These are phyloP conservation scores for Termitomyces eurrhizus DNA, from an alignment of 768 basidiomycete genomes.

Conservation along the genomic window DNA sequence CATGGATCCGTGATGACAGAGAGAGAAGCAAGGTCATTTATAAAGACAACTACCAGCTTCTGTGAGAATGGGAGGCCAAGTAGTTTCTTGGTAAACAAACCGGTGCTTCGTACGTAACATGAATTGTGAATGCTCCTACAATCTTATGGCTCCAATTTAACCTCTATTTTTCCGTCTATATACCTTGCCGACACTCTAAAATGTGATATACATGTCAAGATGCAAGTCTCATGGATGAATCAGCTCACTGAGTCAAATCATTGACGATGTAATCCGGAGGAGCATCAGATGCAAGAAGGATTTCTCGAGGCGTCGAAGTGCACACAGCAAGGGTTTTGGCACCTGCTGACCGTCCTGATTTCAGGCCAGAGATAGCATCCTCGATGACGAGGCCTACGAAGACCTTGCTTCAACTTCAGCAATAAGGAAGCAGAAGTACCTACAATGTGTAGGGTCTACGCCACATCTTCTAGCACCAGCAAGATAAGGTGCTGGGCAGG, in stretches of 20 bases:
- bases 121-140: neutral
- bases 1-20: too few relatives aligned
- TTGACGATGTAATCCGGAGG: slow-evolving; percentile 63
- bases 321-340: slow-evolving; percentile 77
- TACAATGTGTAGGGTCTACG: slow-evolving; percentile 57
- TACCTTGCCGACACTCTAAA: slow-evolving; percentile 43
- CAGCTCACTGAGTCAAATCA: slow-evolving; percentile 57
- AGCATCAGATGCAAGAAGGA: slow-evolving; percentile 48
- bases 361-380: slow-evolving; percentile 83
- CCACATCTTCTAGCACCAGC: slow-evolving; percentile 62
- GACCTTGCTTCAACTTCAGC: neutral
- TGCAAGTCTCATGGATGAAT: slow-evolving; percentile 15
- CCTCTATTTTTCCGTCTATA: slow-evolving; percentile 42
- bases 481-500: slow-evolving; percentile 86
- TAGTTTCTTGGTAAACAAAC: too few relatives aligned
- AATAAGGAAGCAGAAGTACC: slow-evolving; percentile 15
- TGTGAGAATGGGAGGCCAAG: too few relatives aligned
- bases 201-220: neutral
- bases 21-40: neutral
- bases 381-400: slow-evolving; percentile 77
- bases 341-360: slow-evolving; percentile 72
- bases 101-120: neutral
- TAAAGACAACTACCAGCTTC: neutral
- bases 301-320: slow-evolving; percentile 65
- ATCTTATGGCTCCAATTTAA: slow-evolving; percentile 36